These are phyloP conservation scores for Suillus bovinus DNA, from an alignment of 768 basidiomycete genomes.

Conservation along the genomic window DNA sequence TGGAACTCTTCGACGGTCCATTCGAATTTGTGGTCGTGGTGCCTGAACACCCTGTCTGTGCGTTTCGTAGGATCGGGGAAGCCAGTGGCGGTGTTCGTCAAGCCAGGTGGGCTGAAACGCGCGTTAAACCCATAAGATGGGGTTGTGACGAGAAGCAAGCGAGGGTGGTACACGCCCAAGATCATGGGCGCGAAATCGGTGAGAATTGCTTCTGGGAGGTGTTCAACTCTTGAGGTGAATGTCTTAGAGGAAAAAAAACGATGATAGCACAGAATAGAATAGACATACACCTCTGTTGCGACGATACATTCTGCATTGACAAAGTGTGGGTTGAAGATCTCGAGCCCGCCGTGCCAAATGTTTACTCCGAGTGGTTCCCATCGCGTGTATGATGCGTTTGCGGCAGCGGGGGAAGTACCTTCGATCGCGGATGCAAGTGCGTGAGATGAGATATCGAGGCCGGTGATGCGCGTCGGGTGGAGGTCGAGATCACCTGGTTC, in stretches of 20 bases:
- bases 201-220: slow-evolving; percentile 61
- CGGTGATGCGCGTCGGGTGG: slow-evolving; percentile 56
- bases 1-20: slow-evolving; percentile 80
- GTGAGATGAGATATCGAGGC: slow-evolving; percentile 61
- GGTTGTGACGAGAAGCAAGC: slow-evolving; percentile 75
- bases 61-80: slow-evolving; percentile 74
- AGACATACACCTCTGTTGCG: slow-evolving; percentile 75
- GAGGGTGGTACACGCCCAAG: slow-evolving; percentile 78
- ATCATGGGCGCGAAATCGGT: slow-evolving; percentile 66
- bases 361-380: slow-evolving; percentile 71
- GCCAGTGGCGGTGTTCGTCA: slow-evolving; percentile 43
- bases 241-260: slow-evolving; percentile 4
- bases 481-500: slow-evolving; percentile 38
- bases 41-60: slow-evolving; percentile 75
- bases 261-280: background rate
- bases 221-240: slow-evolving; percentile 63
- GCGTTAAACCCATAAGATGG: slow-evolving; percentile 85
- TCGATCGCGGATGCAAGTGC: slow-evolving; percentile 58
- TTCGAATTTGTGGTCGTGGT: slow-evolving; percentile 87
- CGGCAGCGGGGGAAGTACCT: slow-evolving; percentile 43
- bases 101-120: slow-evolving; percentile 62
- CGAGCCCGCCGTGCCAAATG: slow-evolving; percentile 76
- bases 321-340: slow-evolving; percentile 66
- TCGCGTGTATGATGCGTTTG: slow-evolving; percentile 39
- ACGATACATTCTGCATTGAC: slow-evolving; percentile 70